Conservation (phyloP, 1,284 basidiomycete genomes). For the Puccinia hordei region DNA sequence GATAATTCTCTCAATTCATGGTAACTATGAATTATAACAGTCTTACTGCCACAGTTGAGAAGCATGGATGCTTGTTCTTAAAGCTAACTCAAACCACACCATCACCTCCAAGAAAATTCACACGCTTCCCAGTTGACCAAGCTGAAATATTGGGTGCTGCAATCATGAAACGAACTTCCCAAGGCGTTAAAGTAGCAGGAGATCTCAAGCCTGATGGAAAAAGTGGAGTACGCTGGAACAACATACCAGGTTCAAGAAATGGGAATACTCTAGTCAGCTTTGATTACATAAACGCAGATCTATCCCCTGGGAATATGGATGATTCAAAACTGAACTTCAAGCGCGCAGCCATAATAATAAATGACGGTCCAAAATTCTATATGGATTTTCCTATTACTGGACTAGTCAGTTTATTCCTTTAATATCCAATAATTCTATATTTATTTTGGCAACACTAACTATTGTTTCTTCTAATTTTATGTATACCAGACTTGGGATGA, state of each 20-base stretch:
- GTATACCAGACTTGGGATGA: no score
- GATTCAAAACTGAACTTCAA: conserved; percentile 23
- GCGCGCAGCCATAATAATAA: conserved; percentile 4
- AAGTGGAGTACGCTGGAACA: conserved; percentile 1
- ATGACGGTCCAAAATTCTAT: background rate
- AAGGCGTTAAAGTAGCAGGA: background rate
- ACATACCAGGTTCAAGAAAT: conserved; percentile 21
- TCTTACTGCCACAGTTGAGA: background rate
- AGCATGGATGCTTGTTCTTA: conserved; percentile 23
- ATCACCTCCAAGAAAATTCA: background rate
- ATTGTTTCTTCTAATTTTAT: no score
- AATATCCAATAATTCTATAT: no score
- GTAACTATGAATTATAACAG: background rate
- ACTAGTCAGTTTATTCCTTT: conserved; percentile 24
- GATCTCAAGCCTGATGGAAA: background rate
- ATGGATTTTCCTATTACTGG: conserved; percentile 42
- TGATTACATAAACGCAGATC: conserved; percentile 43
- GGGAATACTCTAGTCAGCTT: conserved; percentile 27
- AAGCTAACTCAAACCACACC: conserved; percentile 29
- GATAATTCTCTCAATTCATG: background rate
- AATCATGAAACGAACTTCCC: background rate
- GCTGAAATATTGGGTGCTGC: conserved; percentile 14
- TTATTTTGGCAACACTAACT: no score
- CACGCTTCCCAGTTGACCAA: background rate
- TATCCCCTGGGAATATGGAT: background rate